Conservation (phyloP, 192 early-diverging fungal species). For the Backusella parvicylindrica region DNA sequence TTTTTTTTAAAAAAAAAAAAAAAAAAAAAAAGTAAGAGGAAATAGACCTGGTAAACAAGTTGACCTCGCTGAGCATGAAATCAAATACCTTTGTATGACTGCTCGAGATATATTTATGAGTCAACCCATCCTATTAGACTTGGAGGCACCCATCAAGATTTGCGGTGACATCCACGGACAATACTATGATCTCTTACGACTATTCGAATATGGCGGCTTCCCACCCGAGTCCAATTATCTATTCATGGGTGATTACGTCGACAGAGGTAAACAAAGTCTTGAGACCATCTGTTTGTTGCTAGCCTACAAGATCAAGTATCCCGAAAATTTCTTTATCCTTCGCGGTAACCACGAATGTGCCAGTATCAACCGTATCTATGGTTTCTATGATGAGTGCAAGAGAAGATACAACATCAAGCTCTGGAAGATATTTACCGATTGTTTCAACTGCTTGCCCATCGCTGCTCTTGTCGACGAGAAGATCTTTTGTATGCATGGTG, state of each 20-base stretch:
- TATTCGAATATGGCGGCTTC: slow-evolving; percentile 96
- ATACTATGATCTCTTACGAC: slow-evolving; percentile 94
- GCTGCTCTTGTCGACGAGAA: slow-evolving; percentile 97
- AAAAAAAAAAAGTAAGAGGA: slow-evolving; percentile 71
- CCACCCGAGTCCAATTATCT: slow-evolving; percentile 96
- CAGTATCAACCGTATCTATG: slow-evolving; percentile 79
- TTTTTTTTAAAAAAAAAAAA: no score
- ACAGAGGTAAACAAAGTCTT: slow-evolving; percentile 94
- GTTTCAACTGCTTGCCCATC: slow-evolving; percentile 98
- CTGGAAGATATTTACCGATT: slow-evolving; percentile 99
- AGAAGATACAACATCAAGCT: slow-evolving; percentile 96
- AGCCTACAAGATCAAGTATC: slow-evolving; percentile 99
- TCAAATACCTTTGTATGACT: slow-evolving; percentile 90
- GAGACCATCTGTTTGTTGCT: slow-evolving; percentile 97
- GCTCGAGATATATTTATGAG: slow-evolving; percentile 93
- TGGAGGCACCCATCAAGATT: slow-evolving; percentile 97
- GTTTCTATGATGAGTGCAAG: slow-evolving; percentile 96
- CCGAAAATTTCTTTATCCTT: slow-evolving; percentile 99
- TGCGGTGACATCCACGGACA: slow-evolving; percentile 95
- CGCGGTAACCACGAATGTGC: slow-evolving; percentile 99
- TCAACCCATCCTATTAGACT: slow-evolving; percentile 89
- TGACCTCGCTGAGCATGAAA: slow-evolving; percentile 91
- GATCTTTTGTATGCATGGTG: slow-evolving; percentile 98
- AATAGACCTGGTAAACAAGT: slow-evolving; percentile 95
- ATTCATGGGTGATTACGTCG: slow-evolving; percentile 97